Base-by-base conservation (phyloP, 2,329 filamentous ascomycete species). In the Cladorrhinum sp. region DNA sequence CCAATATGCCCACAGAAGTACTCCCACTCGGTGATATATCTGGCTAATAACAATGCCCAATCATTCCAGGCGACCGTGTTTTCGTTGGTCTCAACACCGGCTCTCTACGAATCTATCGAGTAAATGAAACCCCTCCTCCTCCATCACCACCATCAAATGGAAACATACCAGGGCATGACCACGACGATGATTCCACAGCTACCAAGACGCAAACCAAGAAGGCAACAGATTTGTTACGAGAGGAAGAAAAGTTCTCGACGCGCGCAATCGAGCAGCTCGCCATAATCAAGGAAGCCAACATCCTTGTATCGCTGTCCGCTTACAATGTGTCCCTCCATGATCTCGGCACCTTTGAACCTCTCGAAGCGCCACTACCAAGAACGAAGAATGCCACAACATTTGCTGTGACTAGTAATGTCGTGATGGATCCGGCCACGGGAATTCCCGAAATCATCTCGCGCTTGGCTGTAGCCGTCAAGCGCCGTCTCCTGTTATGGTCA, bases 371-470 rank as follows among this genome's bases (percentile, higher is more conserved):
- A 1, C 80, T 99, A 49, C 78, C 85, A 55, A 88, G 89, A 72
- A 96, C 93, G 12, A 95, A 91, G 76, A 95, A 95, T 67, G 93
- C 95, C 13, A 88, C 88, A 1, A 88, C 88, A 49, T 98, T 99
- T 74, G 92, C 93, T 1, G 91, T 96, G 49, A 97, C 93, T 1
- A 96, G 92, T 64, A 96, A 98, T 74, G 96, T 98, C 58, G 89
- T 96, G 67, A 93, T 95, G 73, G 95, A 99, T 74, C 78, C 87
- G 5, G 85, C 86, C 54, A 96, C 92, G 0, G 90, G 90, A 23
- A 93, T 99, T 54, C 93, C 92, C 1, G 91, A 93, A 67, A 96
- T 99, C 59, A 93, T 98, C 65, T 96, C 92, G 58, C 84, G 92
- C 38, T 79, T 99, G 55, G 95, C 92, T 6, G 93, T 99, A 10